phyloP scores from a whole-genome alignment of 345 rosid genomes.

The Syzygium aqueum region DNA sequence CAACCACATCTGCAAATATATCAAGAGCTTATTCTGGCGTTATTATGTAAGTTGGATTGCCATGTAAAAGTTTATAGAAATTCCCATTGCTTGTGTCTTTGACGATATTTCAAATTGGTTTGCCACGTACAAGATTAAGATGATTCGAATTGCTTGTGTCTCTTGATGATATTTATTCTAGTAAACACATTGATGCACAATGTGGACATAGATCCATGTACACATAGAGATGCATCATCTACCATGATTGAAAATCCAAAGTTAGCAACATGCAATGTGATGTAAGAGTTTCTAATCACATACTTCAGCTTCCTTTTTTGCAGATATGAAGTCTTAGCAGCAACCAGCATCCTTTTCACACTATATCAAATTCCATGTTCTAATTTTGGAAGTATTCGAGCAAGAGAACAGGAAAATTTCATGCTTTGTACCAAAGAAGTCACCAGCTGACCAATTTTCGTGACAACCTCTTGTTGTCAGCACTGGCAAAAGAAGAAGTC shows the following conservation, averaged over 20 bases:
- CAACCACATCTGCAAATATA: neutral
- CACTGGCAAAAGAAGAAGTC: conserved; percentile 1
- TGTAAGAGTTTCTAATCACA: neutral
- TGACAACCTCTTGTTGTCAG: neutral
- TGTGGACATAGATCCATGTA: neutral
- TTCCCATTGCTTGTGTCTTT: neutral
- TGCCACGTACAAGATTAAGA: neutral
- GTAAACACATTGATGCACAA: neutral
- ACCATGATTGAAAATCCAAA: neutral
- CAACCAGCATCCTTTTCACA: neutral
- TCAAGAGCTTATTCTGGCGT: neutral
- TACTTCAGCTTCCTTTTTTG: neutral
- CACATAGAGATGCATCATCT: neutral
- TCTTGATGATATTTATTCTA: neutral
- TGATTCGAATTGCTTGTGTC: neutral
- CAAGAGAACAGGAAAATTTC: neutral
- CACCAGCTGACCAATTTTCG: neutral
- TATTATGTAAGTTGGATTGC: neutral
- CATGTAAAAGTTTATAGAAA: neutral
- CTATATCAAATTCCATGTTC: neutral
- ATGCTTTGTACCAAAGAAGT: neutral
- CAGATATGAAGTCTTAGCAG: neutral
- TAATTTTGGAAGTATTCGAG: neutral
- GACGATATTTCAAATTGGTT: neutral
- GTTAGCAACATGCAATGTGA: neutral